Evolutionary conservation across 1,139 yeast species (phyloP).

Genomic region (Blastobotrys serpentis): DNA sequence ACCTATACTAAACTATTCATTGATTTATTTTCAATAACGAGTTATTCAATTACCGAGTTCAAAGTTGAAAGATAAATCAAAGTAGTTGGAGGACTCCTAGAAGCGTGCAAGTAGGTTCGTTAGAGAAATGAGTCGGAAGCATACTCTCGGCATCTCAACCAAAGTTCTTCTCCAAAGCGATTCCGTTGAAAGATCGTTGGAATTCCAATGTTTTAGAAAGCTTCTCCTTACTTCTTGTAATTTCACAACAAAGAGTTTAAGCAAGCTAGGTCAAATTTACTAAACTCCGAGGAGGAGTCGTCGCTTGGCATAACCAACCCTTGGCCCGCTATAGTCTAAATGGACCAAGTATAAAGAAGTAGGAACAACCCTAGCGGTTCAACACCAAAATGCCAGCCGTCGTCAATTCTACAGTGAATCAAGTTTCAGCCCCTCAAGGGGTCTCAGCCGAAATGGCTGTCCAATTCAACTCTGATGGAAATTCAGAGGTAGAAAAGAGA

Average conservation of each 20-base stretch:
- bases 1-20: no score
- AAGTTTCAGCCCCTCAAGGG: conserved; percentile 1
- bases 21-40: no score
- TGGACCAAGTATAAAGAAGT: background rate
- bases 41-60: no score
- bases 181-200: no score
- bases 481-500: background rate
- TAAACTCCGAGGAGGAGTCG: background rate
- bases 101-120: no score
- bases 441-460: conserved; percentile 7
- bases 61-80: no score
- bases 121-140: no score
- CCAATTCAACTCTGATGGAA: background rate
- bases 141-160: no score
- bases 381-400: conserved; percentile 2
- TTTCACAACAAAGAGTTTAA: background rate
- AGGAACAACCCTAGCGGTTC: background rate
- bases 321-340: conserved; percentile 1
- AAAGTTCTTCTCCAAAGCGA: no score
- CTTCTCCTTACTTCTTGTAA: background rate
- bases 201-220: no score
- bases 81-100: no score
- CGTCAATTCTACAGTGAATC: background rate
- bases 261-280: background rate
- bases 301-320: background rate